A percentile compares a stretch with the other conserved stretches of the same genome.
phyloP scores from a whole-genome alignment of 2,329 filamentous ascomycete species.

The Arthrobotrys megalospora region DNA sequence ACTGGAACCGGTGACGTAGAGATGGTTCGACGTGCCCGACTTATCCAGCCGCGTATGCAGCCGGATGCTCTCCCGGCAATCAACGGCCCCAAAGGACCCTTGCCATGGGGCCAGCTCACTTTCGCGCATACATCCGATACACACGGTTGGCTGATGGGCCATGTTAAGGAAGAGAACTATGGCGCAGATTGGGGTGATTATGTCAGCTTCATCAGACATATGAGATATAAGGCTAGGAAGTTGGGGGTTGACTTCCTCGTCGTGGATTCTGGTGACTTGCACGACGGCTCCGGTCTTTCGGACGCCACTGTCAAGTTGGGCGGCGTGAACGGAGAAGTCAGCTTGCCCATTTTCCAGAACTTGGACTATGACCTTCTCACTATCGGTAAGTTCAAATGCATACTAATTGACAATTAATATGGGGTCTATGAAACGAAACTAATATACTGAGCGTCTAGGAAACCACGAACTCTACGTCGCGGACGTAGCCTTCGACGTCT shows the following conservation, averaged over 20 bases:
- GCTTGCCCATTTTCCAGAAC: constrained; percentile 69
- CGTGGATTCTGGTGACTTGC: constrained; percentile 84
- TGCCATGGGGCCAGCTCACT: constrained; percentile 58
- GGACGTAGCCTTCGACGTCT: constrained; percentile 75
- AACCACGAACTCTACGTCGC: constrained; percentile 78
- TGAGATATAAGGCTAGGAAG: constrained; percentile 83
- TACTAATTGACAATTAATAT: not conserved
- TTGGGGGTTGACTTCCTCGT: constrained; percentile 87
- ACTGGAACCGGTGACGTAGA: constrained; percentile 57
- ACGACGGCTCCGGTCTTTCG: constrained; percentile 76
- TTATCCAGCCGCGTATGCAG: constrained; percentile 59
- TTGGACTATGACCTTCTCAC: constrained; percentile 73
- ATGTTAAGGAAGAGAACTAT: constrained; percentile 93
- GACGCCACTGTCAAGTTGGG: constrained; percentile 71
- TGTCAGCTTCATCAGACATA: constrained; percentile 88
- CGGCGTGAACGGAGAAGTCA: constrained; percentile 65
- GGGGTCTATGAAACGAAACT: not conserved
- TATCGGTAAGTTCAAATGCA: constrained; percentile 66
- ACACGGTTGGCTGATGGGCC: constrained; percentile 87
- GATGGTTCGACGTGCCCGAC: constrained; percentile 54
- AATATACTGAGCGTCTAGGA: constrained; percentile 63
- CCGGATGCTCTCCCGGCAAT: constrained; percentile 45
- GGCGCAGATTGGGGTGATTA: constrained; percentile 99
- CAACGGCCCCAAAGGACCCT: constrained; percentile 52
- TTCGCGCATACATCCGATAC: constrained; percentile 59